Evolutionary conservation across 2,329 filamentous ascomycete species (phyloP).

Genomic region (Tolypocladium tropicale): DNA sequence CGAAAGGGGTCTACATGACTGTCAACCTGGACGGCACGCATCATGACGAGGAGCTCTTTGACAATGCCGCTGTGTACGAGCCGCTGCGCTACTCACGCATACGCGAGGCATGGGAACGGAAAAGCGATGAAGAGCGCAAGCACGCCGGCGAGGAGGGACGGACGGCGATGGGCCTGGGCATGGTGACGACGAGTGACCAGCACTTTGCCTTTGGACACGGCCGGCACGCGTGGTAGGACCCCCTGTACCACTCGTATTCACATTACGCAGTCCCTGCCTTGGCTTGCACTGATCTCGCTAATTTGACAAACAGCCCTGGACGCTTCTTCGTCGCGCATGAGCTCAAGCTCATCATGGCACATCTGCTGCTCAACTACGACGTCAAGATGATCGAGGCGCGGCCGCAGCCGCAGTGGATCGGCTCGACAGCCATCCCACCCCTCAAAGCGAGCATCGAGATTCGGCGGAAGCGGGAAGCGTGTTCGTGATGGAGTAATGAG

Average conservation of each 20-base stretch:
- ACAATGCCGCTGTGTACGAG: constrained; percentile 31
- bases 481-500: neutral
- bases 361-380: constrained; percentile 43
- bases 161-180: constrained; percentile 28
- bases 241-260: neutral
- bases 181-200: constrained; percentile 41
- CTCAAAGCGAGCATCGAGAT: constrained; percentile 16
- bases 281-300: neutral
- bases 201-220: constrained; percentile 49
- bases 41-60: constrained; percentile 34
- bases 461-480: constrained; percentile 4
- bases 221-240: constrained; percentile 34
- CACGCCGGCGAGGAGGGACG: constrained; percentile 18
- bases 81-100: constrained; percentile 36
- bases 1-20: constrained; percentile 30
- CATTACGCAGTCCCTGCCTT: neutral
- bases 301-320: constrained; percentile 27
- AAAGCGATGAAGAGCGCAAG: constrained; percentile 15
- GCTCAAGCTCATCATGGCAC: constrained; percentile 42
- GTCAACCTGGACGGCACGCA: constrained; percentile 34
- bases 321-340: constrained; percentile 47
- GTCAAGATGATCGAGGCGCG: constrained; percentile 28
- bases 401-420: constrained; percentile 32
- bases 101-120: constrained; percentile 26
- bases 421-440: constrained; percentile 26